Percentiles rank a stretch among this genome's conserved stretches.
These are phyloP conservation scores for Lipomyces spencermartinsiae DNA, from an alignment of 805 yeast species.

Conservation along the genomic window DNA sequence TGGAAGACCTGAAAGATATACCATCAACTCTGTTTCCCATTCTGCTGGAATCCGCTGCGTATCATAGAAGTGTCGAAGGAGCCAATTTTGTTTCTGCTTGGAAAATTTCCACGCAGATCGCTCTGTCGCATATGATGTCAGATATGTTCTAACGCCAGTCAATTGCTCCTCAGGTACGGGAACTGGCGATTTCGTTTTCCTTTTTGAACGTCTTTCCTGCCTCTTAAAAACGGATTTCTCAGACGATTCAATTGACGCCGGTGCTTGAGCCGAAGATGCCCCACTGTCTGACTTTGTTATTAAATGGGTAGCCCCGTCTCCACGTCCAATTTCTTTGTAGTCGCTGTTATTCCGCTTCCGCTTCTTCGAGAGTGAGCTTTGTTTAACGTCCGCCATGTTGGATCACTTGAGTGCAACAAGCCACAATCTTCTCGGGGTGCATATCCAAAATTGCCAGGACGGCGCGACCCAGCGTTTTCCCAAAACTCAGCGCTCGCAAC, in stretches of 20 bases:
- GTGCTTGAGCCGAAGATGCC: not conserved
- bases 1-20: constrained; percentile 20
- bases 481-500: too few species aligned
- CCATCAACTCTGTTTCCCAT: constrained; percentile 5
- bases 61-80: constrained; percentile 20
- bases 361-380: not conserved
- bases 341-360: not conserved
- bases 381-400: not conserved
- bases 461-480: too few species aligned
- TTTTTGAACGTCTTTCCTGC: not conserved
- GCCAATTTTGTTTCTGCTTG: constrained; percentile 33
- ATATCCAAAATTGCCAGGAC: not conserved
- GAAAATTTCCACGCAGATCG: constrained; percentile 28
- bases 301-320: too few species aligned
- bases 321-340: not conserved
- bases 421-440: not conserved
- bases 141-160: not conserved
- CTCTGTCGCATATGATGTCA: constrained; percentile 13
- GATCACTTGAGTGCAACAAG: not conserved
- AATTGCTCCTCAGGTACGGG: not conserved
- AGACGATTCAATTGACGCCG: not conserved
- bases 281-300: not conserved
- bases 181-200: not conserved
- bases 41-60: not conserved
- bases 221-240: not conserved